These are phyloP conservation scores for Nicotiana otophora DNA, from an alignment of 257 asterid genomes.

Conservation along the genomic window DNA sequence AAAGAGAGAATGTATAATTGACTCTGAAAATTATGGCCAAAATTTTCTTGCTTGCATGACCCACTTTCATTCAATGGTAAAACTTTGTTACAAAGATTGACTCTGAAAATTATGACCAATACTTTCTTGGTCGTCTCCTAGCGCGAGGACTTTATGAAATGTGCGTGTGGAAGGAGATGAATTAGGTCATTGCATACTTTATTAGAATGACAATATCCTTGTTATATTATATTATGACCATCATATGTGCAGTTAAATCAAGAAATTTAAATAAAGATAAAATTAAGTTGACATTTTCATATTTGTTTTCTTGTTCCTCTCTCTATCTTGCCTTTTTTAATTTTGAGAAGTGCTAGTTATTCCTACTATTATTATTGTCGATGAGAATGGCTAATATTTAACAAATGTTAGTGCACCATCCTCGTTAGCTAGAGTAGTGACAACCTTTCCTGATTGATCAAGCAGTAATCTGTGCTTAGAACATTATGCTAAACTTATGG, in stretches of 20 bases:
- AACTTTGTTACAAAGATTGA: not conserved
- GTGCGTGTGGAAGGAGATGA: not conserved
- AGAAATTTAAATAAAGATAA: not conserved
- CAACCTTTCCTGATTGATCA: not conserved
- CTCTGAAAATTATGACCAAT: not conserved
- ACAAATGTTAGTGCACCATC: not conserved
- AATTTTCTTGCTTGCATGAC: no score
- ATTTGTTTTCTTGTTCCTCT: not conserved
- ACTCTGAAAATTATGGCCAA: no score
- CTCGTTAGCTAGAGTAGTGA: no score
- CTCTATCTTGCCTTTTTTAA: not conserved
- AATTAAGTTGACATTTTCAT: not conserved
- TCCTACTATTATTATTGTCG: no score
- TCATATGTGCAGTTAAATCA: not conserved
- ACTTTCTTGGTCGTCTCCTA: not conserved
- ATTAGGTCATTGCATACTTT: not conserved
- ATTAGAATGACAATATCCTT: not conserved
- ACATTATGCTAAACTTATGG: not conserved
- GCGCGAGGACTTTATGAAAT: no score
- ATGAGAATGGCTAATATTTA: not conserved
- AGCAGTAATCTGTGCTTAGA: not conserved
- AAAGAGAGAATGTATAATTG: no score
- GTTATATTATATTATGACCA: not conserved
- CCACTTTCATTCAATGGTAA: no score
- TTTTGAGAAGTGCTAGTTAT: no score